A percentile compares a stretch with the other conserved stretches of the same genome.
phyloP scores from a whole-genome alignment of 2,329 filamentous ascomycete genomes.

The Dactylonectria estremocensis region DNA sequence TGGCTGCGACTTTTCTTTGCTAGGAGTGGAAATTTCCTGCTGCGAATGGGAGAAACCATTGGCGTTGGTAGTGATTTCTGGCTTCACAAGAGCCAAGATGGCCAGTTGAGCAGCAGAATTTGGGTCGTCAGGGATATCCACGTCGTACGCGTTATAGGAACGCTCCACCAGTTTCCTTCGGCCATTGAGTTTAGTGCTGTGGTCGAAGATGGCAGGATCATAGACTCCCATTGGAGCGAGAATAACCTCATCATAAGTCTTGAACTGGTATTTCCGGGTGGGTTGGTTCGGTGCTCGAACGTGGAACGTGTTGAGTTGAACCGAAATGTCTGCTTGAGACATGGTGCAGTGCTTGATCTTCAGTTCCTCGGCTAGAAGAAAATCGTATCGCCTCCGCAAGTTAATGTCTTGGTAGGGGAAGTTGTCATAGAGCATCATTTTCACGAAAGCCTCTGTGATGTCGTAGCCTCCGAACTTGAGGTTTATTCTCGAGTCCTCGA shows the following conservation, averaged over 20 bases:
- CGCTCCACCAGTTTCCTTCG: conserved; percentile 87
- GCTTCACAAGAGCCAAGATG: conserved; percentile 72
- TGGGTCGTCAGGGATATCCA: conserved; percentile 89
- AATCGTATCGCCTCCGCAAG: conserved; percentile 90
- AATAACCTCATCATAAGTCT: conserved; percentile 96
- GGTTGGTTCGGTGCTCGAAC: conserved; percentile 89
- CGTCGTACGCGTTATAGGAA: conserved; percentile 95
- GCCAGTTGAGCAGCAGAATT: conserved; percentile 86
- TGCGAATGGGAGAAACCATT: conserved; percentile 62
- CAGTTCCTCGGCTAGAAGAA: conserved; percentile 92
- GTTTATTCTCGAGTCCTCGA: conserved; percentile 95
- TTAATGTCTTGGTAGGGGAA: conserved; percentile 98
- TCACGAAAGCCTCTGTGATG: conserved; percentile 94
- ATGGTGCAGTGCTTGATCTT: conserved; percentile 95
- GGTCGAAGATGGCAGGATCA: conserved; percentile 89
- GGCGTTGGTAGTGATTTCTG: conserved; percentile 65
- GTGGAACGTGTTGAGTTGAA: conserved; percentile 91
- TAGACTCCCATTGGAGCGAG: conserved; percentile 97
- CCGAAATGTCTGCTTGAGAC: conserved; percentile 89
- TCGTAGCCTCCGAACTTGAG: conserved; percentile 94
- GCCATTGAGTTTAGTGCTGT: conserved; percentile 82
- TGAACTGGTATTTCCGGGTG: conserved; percentile 94
- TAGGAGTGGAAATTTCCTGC: conserved; percentile 69
- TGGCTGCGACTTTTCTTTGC: conserved; percentile 75
- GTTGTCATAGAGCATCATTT: conserved; percentile 97